Base-by-base conservation (phyloP, 345 rosid genomes). In the Linum trigynum region DNA sequence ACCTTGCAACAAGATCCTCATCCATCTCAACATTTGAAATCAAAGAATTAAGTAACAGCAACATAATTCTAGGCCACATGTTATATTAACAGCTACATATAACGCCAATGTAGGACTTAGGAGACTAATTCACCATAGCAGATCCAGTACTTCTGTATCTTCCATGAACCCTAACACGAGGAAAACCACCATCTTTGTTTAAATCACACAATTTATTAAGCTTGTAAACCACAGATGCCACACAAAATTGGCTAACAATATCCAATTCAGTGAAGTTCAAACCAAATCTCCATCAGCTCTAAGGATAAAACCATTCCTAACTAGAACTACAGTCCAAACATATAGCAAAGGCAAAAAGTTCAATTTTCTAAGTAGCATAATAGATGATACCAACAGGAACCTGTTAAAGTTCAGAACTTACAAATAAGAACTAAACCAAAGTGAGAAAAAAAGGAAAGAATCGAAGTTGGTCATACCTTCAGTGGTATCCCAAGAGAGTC, bases 401-500 rank as follows among this genome's bases (percentile, higher is more conserved):
- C 32, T 23, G 32, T 23, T 23, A 9, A 7, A 48, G 53, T 9
- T 48, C 48, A 69, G 16, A 53, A 23, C 9, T n/a, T 10, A 8
- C 15, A 16, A 14, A 70, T 35, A 70, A 7, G 9, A 11, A 41
- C 42, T 4, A 69, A 43, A 38, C 63, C 42, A 63, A 42, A 16
- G 35, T 35, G 3, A 32, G 39, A 7, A 3, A 59, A 62, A 5
- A 17, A 48, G 42, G 11, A 17, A 10, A 7, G 36, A 17, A 5
- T 3, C 5, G 35, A 16, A 57, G 61, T n/a, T 12, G 61, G 38
- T 7, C 2, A 7, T 67, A 74, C 77, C 77, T 74, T 58, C 69
- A 45, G 71, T 55, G 57, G 77, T 69, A 37, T 69, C 73, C 77
- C 77, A 74, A 17, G 77, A 74, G 61, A 74, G 59, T 35, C 77